Evolutionary conservation across 257 asterid species (phyloP).

Genomic region (Buddleja alternifolia): DNA sequence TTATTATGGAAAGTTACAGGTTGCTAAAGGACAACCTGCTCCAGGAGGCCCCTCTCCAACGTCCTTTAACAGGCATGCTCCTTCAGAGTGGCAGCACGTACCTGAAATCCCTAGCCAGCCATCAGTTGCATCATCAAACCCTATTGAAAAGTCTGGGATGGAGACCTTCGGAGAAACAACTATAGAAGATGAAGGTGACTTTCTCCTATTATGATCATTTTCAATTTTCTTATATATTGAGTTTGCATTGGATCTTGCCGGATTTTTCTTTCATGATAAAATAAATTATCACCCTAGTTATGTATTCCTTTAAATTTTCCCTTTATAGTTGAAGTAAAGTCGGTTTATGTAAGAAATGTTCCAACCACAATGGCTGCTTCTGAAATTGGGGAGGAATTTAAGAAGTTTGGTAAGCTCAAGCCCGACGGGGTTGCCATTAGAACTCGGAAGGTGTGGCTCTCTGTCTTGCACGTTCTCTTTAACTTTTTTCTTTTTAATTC

Average conservation of each 20-base stretch:
- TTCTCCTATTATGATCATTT: slow-evolving; percentile 21
- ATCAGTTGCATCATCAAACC: slow-evolving; percentile 47
- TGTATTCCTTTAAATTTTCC: slow-evolving; percentile 13
- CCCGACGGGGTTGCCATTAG: slow-evolving; percentile 97
- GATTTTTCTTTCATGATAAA: not conserved
- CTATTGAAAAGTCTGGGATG: slow-evolving; percentile 55
- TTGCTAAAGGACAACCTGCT: slow-evolving; percentile 68
- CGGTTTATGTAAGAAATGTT: slow-evolving; percentile 92
- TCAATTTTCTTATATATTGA: slow-evolving; percentile 1
- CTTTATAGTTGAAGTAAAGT: slow-evolving; percentile 76
- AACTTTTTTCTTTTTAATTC: not conserved
- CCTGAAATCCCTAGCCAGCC: slow-evolving; percentile 60
- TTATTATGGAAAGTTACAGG: slow-evolving; percentile 50
- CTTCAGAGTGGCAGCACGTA: slow-evolving; percentile 64
- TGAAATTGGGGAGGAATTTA: slow-evolving; percentile 91
- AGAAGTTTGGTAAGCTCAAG: slow-evolving; percentile 82
- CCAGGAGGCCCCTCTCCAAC: slow-evolving; percentile 49
- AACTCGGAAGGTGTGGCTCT: slow-evolving; percentile 86
- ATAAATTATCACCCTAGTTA: slow-evolving; percentile 6
- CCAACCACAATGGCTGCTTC: slow-evolving; percentile 89
- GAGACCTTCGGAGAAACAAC: slow-evolving; percentile 69
- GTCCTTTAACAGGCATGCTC: slow-evolving; percentile 46
- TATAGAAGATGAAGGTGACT: slow-evolving; percentile 78
- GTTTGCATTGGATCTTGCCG: slow-evolving; percentile 1
- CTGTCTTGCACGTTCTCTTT: slow-evolving; percentile 17